Evolutionary conservation across 257 asterid species (phyloP), one percentile per base, ranked within the genome.

Genomic region (Eucommia ulmoides): DNA sequence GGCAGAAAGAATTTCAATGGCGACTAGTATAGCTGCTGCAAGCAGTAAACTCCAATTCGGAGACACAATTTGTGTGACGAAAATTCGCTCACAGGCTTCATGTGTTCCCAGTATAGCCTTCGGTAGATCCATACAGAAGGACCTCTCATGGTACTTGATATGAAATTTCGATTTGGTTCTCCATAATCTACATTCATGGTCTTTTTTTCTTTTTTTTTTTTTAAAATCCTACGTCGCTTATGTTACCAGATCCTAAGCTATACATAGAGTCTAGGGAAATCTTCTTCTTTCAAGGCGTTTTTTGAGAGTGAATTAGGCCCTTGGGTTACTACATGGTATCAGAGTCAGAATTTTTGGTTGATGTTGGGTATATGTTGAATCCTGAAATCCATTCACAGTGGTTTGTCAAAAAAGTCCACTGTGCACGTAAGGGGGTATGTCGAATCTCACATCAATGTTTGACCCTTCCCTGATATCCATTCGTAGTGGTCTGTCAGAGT

Each of bases 1-100:
- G 22, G 59, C 82, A 68, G 89, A 62, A 20, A 50, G 14, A 22
- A 6, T 42, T 58, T 35, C 22, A 58, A 89, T 89, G 98, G 80
- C 94, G 35, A 58, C 84, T 38, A 61, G 81, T 52, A 57, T 78
- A 59, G 92, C 93, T 58, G 65, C 83, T 8, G 74, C 81, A 41
- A 73, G 76, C 41, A 76, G 77, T 35, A 70, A 52, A 38, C 69
- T 77, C 53, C 80, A 64, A 54, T 75, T 65, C 17, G 75, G 70
- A 61, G 88, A 73, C 50, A 45, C 65, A 15, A 47, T 59, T 23
- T 55, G 42, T 71, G 15, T 53, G 63, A 70, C 76, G 45, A 56
- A 52, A n/a, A 59, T 77, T 53, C 63, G 79, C 70, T 69, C 58
- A 56, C 77, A 60, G 62, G 69, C 73, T 67, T 71, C 23, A 22